Evolutionary conservation across 2,329 filamentous ascomycete species (phyloP), one percentile per base, ranked within the genome.

Genomic region (Grosmannia huntii): DNA sequence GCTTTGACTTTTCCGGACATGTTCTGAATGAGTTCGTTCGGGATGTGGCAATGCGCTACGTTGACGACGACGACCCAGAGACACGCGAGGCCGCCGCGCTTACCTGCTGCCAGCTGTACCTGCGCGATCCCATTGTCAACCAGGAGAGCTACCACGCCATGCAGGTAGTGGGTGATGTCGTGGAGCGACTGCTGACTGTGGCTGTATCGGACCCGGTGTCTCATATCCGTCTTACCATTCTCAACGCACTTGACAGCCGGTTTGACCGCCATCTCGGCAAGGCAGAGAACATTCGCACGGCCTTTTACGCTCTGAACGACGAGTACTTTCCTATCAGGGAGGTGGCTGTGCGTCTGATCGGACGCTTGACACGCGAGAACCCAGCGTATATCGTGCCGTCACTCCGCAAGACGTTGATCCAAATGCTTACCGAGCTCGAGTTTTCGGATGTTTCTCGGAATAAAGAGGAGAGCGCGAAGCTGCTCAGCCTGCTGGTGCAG

Each of bases 361-460:
- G 94, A 36, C 89, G 95, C 14, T 76, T 99, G 59, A 95, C 94
- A 0, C 82, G 83, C 56, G 86, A 90, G 63, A 99, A 99, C 64
- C 95, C 94, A 1, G 95, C 95, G 59, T 99, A 99, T 71, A 91
- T 99, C 64, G 95, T 99, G 66, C 94, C 95, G 1, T 95, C 94
- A 0, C 73, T 99, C 46, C 87, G 94, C 62, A 99, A 99, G 72
- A 87, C 95, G 6, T 82, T 99, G 28, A 91, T 99, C 60, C 95
- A 99, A 71, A 85, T 99, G 70, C 80, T 99, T 61, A 99, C 94
- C 0, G 92, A 96, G 66, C 86, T 99, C 25, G 91, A 96, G 65
- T 97, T 96, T 66, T 95, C 94, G 7, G 95, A 95, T 68, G 94
- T 92, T 56, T 82, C 92, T 9, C 84, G 90, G 53, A 95, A 92